A percentile compares a stretch with the other conserved stretches of the same genome.
Conservation (phyloP, 345 rosid species). For the Microthlaspi erraticum region DNA sequence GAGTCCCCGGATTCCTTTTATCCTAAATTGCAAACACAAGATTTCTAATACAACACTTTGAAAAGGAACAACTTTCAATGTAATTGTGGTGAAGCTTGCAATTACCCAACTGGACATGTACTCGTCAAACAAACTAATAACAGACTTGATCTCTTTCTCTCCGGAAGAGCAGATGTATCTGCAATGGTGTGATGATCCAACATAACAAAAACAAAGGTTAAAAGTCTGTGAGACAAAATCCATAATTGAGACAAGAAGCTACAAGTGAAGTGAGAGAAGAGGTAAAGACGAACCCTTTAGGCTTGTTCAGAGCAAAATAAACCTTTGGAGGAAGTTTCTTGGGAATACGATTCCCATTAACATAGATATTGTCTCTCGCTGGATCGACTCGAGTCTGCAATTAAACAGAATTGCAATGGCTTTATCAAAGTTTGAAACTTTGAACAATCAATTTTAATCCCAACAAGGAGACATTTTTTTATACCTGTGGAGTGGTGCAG, state of each 20-base stretch:
- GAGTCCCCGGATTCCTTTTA: conserved; percentile 68
- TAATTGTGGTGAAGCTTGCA: background rate
- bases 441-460: background rate
- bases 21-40: conserved; percentile 49
- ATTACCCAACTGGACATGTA: conserved; percentile 77
- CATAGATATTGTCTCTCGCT: conserved; percentile 73
- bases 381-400: conserved; percentile 92
- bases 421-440: background rate
- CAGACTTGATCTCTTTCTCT: conserved; percentile 75
- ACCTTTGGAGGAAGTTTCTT: conserved; percentile 89
- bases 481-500: conserved; percentile 83
- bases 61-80: background rate
- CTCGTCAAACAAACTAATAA: conserved; percentile 71
- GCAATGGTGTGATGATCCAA: conserved; percentile 35
- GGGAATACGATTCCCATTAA: conserved; percentile 87
- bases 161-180: conserved; percentile 97
- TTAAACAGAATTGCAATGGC: conserved; percentile 11
- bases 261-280: background rate
- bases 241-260: conserved; percentile 5
- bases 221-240: conserved; percentile 23
- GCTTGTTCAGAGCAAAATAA: conserved; percentile 92
- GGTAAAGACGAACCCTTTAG: conserved; percentile 78
- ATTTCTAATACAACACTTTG: background rate
- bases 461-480: background rate
- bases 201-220: conserved; percentile 23